Evolutionary conservation across 2,329 filamentous ascomycete species (phyloP).

Genomic region (Neurospora sp.): DNA sequence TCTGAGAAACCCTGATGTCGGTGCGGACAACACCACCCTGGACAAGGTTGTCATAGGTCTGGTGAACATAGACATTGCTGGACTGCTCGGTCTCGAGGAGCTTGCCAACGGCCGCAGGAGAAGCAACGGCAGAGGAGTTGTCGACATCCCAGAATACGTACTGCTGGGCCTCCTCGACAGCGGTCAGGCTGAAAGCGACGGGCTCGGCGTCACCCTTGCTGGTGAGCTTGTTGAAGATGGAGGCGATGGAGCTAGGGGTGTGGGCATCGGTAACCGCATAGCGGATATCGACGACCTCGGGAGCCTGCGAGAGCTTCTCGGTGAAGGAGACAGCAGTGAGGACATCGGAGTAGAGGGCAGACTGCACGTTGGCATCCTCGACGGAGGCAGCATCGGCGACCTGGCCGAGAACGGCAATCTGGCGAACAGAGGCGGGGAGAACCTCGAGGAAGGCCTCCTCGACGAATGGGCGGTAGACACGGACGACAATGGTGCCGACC

Average conservation of each 20-base stretch:
- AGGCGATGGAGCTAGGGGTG: conserved; percentile 43
- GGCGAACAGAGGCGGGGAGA: conserved; percentile 65
- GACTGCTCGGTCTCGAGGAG: conserved; percentile 63
- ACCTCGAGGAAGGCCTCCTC: conserved; percentile 85
- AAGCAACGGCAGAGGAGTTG: conserved; percentile 54
- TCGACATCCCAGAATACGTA: conserved; percentile 94
- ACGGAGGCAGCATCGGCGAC: conserved; percentile 66
- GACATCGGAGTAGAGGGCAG: conserved; percentile 86
- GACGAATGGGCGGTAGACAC: conserved; percentile 88
- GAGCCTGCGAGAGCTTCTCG: conserved; percentile 51
- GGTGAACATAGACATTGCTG: conserved; percentile 51
- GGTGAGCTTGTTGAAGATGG: conserved; percentile 39
- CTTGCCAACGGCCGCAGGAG: conserved; percentile 50
- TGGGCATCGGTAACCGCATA: conserved; percentile 61
- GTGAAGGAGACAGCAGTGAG: conserved; percentile 76
- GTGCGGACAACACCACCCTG: conserved; percentile 74
- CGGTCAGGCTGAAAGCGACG: conserved; percentile 29
- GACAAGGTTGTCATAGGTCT: conserved; percentile 52
- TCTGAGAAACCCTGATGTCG: conserved; percentile 75
- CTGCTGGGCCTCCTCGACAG: conserved; percentile 57
- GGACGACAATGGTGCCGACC: conserved; percentile 82
- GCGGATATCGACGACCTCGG: conserved; percentile 72
- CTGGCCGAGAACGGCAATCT: conserved; percentile 80
- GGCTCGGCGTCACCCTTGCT: conserved; percentile 42
- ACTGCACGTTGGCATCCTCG: conserved; percentile 65